These are phyloP conservation scores for Cordyceps javanica DNA, from an alignment of 2,329 filamentous ascomycete genomes.

Conservation along the genomic window DNA sequence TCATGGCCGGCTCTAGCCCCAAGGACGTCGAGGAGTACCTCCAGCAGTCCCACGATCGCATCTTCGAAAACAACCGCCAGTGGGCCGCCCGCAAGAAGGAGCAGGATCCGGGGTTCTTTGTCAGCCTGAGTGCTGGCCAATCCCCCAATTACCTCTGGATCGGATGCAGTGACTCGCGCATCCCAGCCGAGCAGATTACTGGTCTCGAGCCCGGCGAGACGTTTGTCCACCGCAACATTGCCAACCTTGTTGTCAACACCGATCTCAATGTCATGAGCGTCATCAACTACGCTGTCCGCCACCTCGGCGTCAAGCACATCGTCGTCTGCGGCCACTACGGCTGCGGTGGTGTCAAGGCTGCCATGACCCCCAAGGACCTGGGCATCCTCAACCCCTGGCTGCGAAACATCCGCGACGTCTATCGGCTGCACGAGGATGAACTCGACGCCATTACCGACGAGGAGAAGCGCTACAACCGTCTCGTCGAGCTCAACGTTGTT, in stretches of 20 bases:
- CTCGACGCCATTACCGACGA: slow-evolving; percentile 57
- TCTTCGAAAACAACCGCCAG: slow-evolving; percentile 62
- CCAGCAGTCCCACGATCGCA: slow-evolving; percentile 56
- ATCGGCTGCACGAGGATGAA: slow-evolving; percentile 64
- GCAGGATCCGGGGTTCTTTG: slow-evolving; percentile 60
- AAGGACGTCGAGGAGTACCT: slow-evolving; percentile 49
- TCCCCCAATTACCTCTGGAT: slow-evolving; percentile 75
- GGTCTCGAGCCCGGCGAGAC: slow-evolving; percentile 82
- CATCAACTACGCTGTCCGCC: slow-evolving; percentile 78
- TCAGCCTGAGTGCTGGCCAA: slow-evolving; percentile 58
- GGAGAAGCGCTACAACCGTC: slow-evolving; percentile 56
- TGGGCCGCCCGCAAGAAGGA: slow-evolving; percentile 57
- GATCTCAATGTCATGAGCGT: slow-evolving; percentile 78
- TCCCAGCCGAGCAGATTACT: slow-evolving; percentile 84
- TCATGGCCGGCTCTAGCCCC: slow-evolving; percentile 24
- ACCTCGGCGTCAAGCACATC: slow-evolving; percentile 76
- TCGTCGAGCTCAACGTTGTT: slow-evolving; percentile 79
- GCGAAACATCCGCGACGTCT: slow-evolving; percentile 68
- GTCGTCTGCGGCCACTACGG: slow-evolving; percentile 75
- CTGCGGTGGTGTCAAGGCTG: slow-evolving; percentile 70
- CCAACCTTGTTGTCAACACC: slow-evolving; percentile 74
- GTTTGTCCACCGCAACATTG: slow-evolving; percentile 93
- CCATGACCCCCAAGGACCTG: slow-evolving; percentile 64
- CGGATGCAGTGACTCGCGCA: slow-evolving; percentile 83
- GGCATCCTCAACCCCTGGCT: slow-evolving; percentile 70